Percentiles rank a stretch among this genome's conserved stretches.
Evolutionary conservation across 805 yeast genomes (phyloP).

Genomic region (Candida jianshihensis): DNA sequence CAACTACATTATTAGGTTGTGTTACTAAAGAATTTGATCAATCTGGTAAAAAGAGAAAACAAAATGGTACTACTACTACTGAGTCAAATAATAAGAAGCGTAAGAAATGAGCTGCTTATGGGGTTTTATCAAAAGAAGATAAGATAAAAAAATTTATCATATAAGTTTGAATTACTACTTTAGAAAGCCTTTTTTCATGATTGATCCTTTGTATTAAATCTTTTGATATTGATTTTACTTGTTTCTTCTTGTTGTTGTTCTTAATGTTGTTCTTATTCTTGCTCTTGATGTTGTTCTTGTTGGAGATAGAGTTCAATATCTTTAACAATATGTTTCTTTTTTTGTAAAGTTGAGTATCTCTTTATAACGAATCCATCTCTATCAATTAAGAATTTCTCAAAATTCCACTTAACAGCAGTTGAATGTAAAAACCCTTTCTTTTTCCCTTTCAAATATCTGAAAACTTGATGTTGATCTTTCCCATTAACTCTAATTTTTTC

Average conservation of each 20-base stretch:
- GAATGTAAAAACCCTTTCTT: constrained; percentile 52
- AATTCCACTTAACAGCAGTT: constrained; percentile 65
- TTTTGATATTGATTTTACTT: too few species aligned
- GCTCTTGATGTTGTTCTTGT: not conserved
- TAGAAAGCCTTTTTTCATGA: too few species aligned
- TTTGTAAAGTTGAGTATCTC: constrained; percentile 48
- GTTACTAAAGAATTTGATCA: constrained; percentile 64
- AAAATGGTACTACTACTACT: not conserved
- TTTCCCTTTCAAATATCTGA: constrained; percentile 58
- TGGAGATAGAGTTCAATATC: not conserved
- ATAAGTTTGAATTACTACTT: too few species aligned
- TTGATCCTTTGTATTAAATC: too few species aligned
- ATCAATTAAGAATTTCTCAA: constrained; percentile 60
- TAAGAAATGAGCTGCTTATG: not conserved
- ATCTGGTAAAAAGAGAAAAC: constrained; percentile 14
- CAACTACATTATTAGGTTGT: constrained; percentile 69
- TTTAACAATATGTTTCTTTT: constrained; percentile 8
- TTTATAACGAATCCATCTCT: constrained; percentile 47
- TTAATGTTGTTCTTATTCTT: too few species aligned
- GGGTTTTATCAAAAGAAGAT: too few species aligned
- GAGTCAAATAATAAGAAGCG: constrained; percentile 3
- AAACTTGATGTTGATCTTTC: constrained; percentile 58
- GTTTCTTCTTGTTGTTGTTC: too few species aligned
- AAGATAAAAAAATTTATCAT: too few species aligned
- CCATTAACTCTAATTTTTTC: constrained; percentile 80